These are phyloP conservation scores for Macrotyloma uniflorum DNA, from an alignment of 306 rosid genomes.

Conservation along the genomic window DNA sequence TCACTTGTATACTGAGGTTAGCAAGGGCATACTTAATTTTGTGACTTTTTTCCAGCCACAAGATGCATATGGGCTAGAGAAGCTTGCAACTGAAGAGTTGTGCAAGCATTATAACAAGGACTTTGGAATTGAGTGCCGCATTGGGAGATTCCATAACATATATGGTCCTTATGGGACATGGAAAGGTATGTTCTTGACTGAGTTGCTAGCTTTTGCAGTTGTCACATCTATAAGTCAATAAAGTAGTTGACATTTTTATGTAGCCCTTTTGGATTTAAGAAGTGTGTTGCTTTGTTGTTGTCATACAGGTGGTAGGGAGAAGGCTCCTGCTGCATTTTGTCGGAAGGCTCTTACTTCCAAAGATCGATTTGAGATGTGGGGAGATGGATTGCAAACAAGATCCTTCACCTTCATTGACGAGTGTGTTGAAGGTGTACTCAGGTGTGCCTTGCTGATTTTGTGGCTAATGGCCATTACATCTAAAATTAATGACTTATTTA, in stretches of 20 bases:
- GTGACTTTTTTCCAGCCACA: slow-evolving; percentile 68
- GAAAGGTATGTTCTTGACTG: slow-evolving; percentile 67
- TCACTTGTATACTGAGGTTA: slow-evolving; percentile 5
- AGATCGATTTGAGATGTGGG: slow-evolving; percentile 99
- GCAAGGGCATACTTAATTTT: slow-evolving; percentile 25
- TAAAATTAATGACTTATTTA: not conserved
- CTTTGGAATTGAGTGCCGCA: slow-evolving; percentile 91
- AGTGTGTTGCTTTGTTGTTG: slow-evolving; percentile 29
- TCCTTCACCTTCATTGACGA: slow-evolving; percentile 98
- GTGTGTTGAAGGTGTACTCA: slow-evolving; percentile 98
- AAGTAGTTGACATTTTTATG: not conserved
- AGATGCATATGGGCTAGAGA: slow-evolving; percentile 99
- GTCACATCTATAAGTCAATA: not conserved
- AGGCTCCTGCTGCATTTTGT: slow-evolving; percentile 99
- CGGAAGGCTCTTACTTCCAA: slow-evolving; percentile 77
- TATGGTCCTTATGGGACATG: slow-evolving; percentile 99
- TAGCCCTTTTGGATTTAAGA: slow-evolving; percentile 22
- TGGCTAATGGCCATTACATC: not conserved
- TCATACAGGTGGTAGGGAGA: slow-evolving; percentile 91
- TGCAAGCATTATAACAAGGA: slow-evolving; percentile 97
- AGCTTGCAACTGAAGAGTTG: slow-evolving; percentile 98
- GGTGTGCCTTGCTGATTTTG: slow-evolving; percentile 54
- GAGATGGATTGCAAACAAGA: slow-evolving; percentile 96
- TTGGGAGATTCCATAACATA: slow-evolving; percentile 96
- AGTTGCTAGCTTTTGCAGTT: not conserved